Evolutionary conservation across 164 flowering plant genomes (phyloP), one percentile per base, ranked within the genome.

Genomic region (Kalanchoe fedtschenkoi): DNA sequence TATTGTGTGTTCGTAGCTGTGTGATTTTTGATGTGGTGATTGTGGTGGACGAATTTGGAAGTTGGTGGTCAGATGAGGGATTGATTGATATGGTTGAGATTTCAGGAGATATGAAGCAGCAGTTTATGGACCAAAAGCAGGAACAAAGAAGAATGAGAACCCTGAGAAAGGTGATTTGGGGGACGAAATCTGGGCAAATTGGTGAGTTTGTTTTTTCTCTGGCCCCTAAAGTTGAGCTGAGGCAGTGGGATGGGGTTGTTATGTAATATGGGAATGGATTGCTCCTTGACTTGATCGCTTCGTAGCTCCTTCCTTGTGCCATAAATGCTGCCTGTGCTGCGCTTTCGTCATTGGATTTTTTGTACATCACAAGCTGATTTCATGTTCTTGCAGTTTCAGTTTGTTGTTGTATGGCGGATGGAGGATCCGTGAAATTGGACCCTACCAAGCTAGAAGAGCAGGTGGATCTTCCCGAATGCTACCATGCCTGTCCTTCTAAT

Each of bases 151-250:
- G 85, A 86, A 90, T 64, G 98, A 88, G 68, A 86, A 86, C 75
- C 98, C 95, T 1, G 97, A 93, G 68, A 92, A 77, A 58, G 88
- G 95, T 90, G 37, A 72, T 89, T 65, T 93, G 98, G 98, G 90
- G 88, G 76, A 91, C 97, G 17, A 86, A 83, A 75, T 82, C 89
- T 2, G 98, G 97, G 39, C 96, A 83, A 65, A 79, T 75, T 69
- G 97, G 97, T 92, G 63, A 73, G 56, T 17, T 51, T 24, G 21
- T 24, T 11, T 24, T 26, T 51, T n/a, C n/a, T n/a, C n/a, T n/a
- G n/a, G n/a, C n/a, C n/a, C n/a, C n/a, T n/a, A n/a, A n/a, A n/a
- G n/a, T n/a, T n/a, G n/a, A n/a, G n/a, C n/a, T n/a, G n/a, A n/a
- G n/a, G n/a, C n/a, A n/a, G 11, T 51, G 3, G 32, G 32, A 51